Evolutionary conservation across 2,329 filamentous ascomycete species (phyloP).

Genomic region (Canariomyces notabilis): DNA sequence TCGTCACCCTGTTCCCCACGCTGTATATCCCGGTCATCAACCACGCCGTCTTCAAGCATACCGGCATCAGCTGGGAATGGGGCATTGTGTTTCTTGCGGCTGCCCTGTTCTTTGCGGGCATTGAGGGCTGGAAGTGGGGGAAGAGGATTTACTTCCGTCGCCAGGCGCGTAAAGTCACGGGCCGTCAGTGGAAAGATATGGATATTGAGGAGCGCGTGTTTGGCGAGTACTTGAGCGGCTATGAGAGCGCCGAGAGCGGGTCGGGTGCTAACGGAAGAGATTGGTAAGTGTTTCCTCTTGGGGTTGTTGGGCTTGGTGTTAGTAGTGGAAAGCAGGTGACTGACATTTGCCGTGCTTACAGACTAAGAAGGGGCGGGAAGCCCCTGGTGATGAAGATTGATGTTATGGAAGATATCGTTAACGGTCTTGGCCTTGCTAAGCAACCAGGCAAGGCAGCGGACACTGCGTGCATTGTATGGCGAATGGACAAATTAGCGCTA

Average conservation of each 20-base stretch:
- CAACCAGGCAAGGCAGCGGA: not conserved
- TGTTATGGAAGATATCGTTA: not conserved
- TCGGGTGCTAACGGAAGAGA: not conserved
- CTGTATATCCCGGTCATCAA: constrained; percentile 67
- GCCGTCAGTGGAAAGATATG: constrained; percentile 23
- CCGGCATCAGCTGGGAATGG: constrained; percentile 67
- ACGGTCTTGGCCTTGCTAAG: not conserved
- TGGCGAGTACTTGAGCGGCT: constrained; percentile 20
- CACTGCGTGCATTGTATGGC: not conserved
- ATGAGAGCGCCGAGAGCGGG: constrained; percentile 3
- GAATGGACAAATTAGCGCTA: not conserved
- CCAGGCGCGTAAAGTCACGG: constrained; percentile 10
- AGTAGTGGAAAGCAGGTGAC: not conserved
- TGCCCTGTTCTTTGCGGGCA: constrained; percentile 49
- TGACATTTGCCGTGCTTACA: not conserved
- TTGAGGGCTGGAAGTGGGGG: constrained; percentile 65
- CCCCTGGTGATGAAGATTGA: constrained; percentile 19
- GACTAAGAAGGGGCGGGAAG: constrained; percentile 28
- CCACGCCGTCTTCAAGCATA: constrained; percentile 63
- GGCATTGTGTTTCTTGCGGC: constrained; percentile 60
- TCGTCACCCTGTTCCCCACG: constrained; percentile 55
- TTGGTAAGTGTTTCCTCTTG: too few relatives aligned
- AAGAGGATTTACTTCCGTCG: constrained; percentile 40
- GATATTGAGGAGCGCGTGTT: constrained; percentile 25
- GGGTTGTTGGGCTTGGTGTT: too few relatives aligned